Base-by-base conservation (phyloP, 2,329 filamentous ascomycete genomes). In the Ceratocystis variospora region DNA sequence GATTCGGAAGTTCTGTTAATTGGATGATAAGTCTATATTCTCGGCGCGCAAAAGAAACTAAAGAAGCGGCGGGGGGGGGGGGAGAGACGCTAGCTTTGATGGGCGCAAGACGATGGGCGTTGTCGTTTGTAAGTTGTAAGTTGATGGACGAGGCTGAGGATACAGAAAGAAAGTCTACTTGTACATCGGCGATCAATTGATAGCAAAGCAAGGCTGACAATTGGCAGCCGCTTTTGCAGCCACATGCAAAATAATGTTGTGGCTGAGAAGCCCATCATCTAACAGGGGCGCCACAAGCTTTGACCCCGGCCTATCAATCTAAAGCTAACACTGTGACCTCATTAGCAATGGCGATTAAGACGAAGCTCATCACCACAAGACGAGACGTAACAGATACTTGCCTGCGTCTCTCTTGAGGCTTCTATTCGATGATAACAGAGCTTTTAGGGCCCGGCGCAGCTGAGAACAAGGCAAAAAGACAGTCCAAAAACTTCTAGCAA, bases 251-350 rank as follows among this genome's bases (percentile, higher is more conserved):
- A 41, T 41, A 15, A 15, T 41, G 3, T 0, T 41, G 37, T 41
- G 37, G 37, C 37, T 41, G 37, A 41, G 12, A 41, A 10, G 12
- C 37, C 12, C 37, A 15, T 41, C 37, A 5, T 41, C 37, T 15
- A 41, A 5, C 37, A 41, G 10, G 37, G 37, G 8, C 55, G 55
- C 55, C 55, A 59, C 55, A 59, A 17, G 55, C 55, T 59, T 59
- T 37, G 55, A 59, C 55, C 55, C 55, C 55, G 55, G 55, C 55
- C 55, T 59, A 31, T 59, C 25, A 59, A 59, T 28, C 53, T 59
- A 59, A 59, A 59, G 53, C 55, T 59, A 59, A 59, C 55, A 59
- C 55, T 59, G 25, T 59, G 55, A 59, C 55, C 55, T 59, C 55
- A 59, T 59, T 15, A 41, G 25, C 55, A 37, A 59, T 31, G 28